Base-by-base conservation (phyloP, 768 basidiomycete species). In the Tephrocybe sp. region DNA sequence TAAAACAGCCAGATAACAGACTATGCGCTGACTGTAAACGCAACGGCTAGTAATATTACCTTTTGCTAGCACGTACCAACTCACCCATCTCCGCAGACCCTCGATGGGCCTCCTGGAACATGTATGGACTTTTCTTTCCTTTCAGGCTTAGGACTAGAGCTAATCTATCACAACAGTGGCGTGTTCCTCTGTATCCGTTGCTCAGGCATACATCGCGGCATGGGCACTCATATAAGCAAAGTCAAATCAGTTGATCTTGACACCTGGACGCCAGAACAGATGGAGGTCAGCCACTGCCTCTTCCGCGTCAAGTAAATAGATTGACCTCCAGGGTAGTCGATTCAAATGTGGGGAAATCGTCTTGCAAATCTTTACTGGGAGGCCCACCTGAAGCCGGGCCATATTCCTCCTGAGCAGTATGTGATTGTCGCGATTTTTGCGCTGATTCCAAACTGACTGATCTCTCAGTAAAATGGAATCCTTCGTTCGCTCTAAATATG, bases 201-300 rank as follows among this genome's bases (percentile, higher is more conserved):
- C 70, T 98, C 95, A 12, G 96, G 96, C 23, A 90, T 98, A 51
- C 96, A 99, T 69, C 86, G 96, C 38, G 88, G 92, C 35, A 94
- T 99, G 92, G 96, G 96, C 53, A 98, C 96, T 0, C 96, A 99
- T 68, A 97, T 98, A 68, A 91, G 89, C 71, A 91, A 89, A 64
- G 90, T 99, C 65, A 97, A 97, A 64, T 96, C 93, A 2, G 91
- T 99, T 48, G 96, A 99, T 71, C 84, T 99, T 48, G 96, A 99
- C 61, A 83, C 89, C 14, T 99, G 96, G 96, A 96, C 92, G 7
- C 92, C 92, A 2, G 94, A 98, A 56, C 96, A 99, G 72, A 95
- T 99, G 89, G 84, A 86, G 72, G 94, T 93, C 60, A 12, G 1
- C 41, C 14, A 20, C 14, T 16, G 22, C 20, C 13, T 39, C 22